Evolutionary conservation across 2,329 filamentous ascomycete genomes (phyloP), one percentile per base, ranked within the genome.

Genomic region (Pseudocercospora fijiensis): DNA sequence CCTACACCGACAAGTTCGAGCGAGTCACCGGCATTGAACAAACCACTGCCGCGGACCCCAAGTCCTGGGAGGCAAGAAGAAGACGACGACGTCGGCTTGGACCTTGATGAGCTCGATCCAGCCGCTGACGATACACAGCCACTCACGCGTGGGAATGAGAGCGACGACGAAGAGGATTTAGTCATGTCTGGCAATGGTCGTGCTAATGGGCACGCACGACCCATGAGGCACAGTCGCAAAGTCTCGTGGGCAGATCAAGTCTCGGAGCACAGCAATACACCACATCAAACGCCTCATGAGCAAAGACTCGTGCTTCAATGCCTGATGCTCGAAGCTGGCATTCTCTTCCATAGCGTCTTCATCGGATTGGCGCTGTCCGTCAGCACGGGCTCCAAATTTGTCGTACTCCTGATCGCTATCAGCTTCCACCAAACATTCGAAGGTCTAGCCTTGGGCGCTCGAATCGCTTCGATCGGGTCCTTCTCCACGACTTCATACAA

Each of bases 261-360:
- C 7, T 33, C 28, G 9, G 11, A 33, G 22, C 56, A 30, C 47
- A 16, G 61, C 9, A 49, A 63, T 30, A 57, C 63, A 33, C 60
- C 61, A 13, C 61, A 61, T 51, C 63, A 65, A 26, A 47, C 61
- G 9, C 63, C 68, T 5, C 67, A 81, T 77, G 82, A 85, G 75
- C 84, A 85, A 72, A 89, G 86, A 70, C 85, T 88, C 75, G 84
- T 89, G 2, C 81, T 91, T 70, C 90, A 92, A 76, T 91, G 90
- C 68, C 84, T 90, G 4, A 82, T 92, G 2, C 83, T 92, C 4
- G 90, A 92, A 76, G 88, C 89, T 62, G 90, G 90, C 65, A 92
- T 92, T 67, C 81, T 92, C 10, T 92, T 92, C 74, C 90, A 92
- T 77, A 90, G 87, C 65, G 84, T 92, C 64, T 91, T 91, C 74